Evolutionary conservation across 1,284 basidiomycete species (phyloP), one percentile per base, ranked within the genome.

Genomic region (Blastosporella zonata): DNA sequence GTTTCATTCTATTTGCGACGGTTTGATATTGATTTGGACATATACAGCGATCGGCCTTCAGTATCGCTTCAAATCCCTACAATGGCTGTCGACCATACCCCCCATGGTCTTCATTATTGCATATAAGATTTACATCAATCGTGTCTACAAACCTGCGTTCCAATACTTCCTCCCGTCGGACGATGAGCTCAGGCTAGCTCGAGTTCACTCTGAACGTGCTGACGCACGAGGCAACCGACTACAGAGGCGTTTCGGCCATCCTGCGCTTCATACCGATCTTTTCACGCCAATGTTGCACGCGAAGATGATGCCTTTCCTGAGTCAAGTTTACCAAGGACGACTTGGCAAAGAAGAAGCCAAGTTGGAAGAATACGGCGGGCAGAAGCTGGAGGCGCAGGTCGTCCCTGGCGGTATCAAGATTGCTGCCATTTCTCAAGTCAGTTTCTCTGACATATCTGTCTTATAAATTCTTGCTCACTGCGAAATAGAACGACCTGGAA

Each of bases 271-370:
- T 57, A 67, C 78, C 13, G 88, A 91, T 37, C 71, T 94, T 23
- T 93, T 90, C 68, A 92, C 90, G 10, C 91, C 90, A 0, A 90
- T 92, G 89, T 68, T 93, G 33, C 91, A 93, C 61, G 85, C 87
- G 54, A 85, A 84, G 64, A 87, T 90, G 81, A 86, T 90, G 75
- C 81, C 78, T 6, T 69, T 93, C 20, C 72, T 93, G 15, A 66
- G 72, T 31, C 79, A 91, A 54, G 84, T 91, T 23, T 92, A 90
- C 64, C 69, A 74, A 38, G 90, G 90, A 55, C 84, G 82, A 60
- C 77, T 90, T 49, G 79, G 71, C 13, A 76, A 68, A 34, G 77
- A 82, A 37, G 73, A 82, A 54, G 73, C 85, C 17, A 80, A 80
- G 59, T 60, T 91, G 61, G 74, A 80, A 46, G 87, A 90, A 61